phyloP scores from a whole-genome alignment of 331 rosid genomes.

The Quercus phellos region DNA sequence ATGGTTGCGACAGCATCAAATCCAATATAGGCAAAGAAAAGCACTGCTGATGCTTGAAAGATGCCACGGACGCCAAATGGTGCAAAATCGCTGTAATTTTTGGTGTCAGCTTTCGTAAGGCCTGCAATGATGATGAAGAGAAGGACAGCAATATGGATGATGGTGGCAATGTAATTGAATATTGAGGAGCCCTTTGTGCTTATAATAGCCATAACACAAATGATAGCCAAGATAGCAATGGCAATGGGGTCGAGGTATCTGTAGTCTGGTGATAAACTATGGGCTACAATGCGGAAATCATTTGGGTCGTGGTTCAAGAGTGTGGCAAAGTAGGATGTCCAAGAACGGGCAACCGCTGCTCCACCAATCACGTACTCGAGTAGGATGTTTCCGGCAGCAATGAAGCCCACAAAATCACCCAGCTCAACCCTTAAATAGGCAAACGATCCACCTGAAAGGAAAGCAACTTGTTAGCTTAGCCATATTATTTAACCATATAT shows the following conservation, averaged over 20 bases:
- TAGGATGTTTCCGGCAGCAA: slow-evolving; percentile 81
- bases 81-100: slow-evolving; percentile 39
- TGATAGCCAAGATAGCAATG: slow-evolving; percentile 32
- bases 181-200: slow-evolving; percentile 86
- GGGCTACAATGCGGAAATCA: slow-evolving; percentile 51
- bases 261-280: slow-evolving; percentile 15
- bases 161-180: slow-evolving; percentile 71
- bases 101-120: slow-evolving; percentile 46
- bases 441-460: slow-evolving; percentile 69
- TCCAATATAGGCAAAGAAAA: slow-evolving; percentile 84
- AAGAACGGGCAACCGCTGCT: slow-evolving; percentile 78
- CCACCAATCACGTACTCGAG: slow-evolving; percentile 68
- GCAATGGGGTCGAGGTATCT: slow-evolving; percentile 70
- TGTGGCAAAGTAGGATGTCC: slow-evolving; percentile 92
- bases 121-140: slow-evolving; percentile 75
- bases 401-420: slow-evolving; percentile 76
- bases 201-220: slow-evolving; percentile 51
- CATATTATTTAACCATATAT: too few relatives aligned
- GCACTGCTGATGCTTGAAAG: slow-evolving; percentile 63
- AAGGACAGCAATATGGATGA: slow-evolving; percentile 58
- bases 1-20: slow-evolving; percentile 79
- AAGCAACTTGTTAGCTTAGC: too few relatives aligned
- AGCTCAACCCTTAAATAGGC: slow-evolving; percentile 84
- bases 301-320: slow-evolving; percentile 53
- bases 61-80: slow-evolving; percentile 49